These are phyloP conservation scores for Malassezia japonica DNA, from an alignment of 1,284 basidiomycete species.

Conservation along the genomic window DNA sequence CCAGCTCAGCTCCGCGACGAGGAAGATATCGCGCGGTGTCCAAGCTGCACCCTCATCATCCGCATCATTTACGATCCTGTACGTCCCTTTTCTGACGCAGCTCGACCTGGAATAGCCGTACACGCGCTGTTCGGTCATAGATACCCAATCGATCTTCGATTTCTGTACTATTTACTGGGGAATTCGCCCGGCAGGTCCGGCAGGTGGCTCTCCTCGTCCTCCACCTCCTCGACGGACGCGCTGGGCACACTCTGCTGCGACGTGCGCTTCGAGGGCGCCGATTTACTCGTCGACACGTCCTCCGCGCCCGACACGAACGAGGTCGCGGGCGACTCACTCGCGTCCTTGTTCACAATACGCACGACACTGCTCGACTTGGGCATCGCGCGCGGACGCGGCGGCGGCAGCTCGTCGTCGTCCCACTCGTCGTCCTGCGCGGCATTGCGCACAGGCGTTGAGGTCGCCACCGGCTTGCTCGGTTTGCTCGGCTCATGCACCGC, in stretches of 20 bases:
- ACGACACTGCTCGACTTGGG: background rate
- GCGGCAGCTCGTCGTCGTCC: background rate
- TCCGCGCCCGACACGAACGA: no score
- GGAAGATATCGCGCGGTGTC: constrained; percentile 94
- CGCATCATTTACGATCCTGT: constrained; percentile 82
- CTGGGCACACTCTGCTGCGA: background rate
- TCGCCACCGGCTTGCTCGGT: background rate
- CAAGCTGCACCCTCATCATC: constrained; percentile 87
- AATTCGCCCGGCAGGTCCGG: background rate
- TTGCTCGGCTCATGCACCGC: background rate
- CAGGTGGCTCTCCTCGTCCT: background rate
- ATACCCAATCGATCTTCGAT: no score
- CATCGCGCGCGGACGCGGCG: background rate
- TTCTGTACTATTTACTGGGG: background rate
- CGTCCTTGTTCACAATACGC: background rate
- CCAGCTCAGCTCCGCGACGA: constrained; percentile 69
- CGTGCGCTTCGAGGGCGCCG: background rate
- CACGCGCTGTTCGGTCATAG: no score
- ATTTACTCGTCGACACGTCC: no score
- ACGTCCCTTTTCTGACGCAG: background rate
- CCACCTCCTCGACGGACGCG: background rate
- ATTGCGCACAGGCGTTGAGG: background rate
- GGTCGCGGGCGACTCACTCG: no score
- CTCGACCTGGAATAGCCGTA: no score
- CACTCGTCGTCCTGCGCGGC: background rate